Evolutionary conservation across 345 rosid species (phyloP).

Genomic region (Euphorbia tirucalli): DNA sequence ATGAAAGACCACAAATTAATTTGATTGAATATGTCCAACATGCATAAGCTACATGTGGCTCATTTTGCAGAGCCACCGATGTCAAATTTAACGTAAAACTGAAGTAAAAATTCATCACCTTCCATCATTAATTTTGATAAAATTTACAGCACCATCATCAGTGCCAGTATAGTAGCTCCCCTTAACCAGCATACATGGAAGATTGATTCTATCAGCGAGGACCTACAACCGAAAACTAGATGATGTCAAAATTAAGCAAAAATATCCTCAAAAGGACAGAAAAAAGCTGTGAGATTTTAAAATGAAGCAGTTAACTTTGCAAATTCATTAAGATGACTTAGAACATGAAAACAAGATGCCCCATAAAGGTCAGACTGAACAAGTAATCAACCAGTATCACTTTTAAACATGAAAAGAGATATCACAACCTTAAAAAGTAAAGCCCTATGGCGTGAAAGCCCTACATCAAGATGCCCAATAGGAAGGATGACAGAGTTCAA

Average conservation of each 20-base stretch:
- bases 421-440: conserved; percentile 82
- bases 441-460: conserved; percentile 96
- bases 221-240: conserved; percentile 51
- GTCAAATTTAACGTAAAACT: not conserved
- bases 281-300: not conserved
- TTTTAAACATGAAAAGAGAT: conserved; percentile 14
- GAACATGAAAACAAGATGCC: not conserved
- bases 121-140: conserved; percentile 65
- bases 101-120: conserved; percentile 41
- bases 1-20: not conserved
- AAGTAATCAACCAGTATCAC: conserved; percentile 2
- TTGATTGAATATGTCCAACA: not conserved
- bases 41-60: not conserved
- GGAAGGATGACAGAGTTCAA: conserved; percentile 68
- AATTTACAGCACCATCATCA: conserved; percentile 92
- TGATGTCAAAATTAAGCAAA: conserved; percentile 24
- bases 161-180: conserved; percentile 97
- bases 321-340: not conserved
- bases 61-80: not conserved
- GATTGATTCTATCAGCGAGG: conserved; percentile 80
- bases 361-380: not conserved
- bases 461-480: conserved; percentile 78
- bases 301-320: not conserved
- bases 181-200: conserved; percentile 92
- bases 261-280: conserved; percentile 6